A percentile compares a stretch with the other conserved stretches of the same genome.
Evolutionary conservation across 2,329 filamentous ascomycete genomes (phyloP).

Genomic region (Hypoxylon sp.): DNA sequence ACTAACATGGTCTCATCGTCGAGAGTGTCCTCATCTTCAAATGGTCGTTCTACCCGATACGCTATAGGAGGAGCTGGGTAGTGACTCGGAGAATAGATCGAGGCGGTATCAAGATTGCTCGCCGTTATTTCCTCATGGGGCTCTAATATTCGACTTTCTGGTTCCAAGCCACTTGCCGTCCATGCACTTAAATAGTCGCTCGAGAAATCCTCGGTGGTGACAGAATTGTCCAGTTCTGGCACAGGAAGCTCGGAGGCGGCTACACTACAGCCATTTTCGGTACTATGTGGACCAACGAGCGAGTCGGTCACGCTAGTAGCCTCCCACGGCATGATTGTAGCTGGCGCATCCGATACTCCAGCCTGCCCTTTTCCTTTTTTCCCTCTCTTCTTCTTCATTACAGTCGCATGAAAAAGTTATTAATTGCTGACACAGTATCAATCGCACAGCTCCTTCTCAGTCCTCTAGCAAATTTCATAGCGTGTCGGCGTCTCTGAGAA

Average conservation of each 20-base stretch:
- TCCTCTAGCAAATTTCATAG: conserved; percentile 43
- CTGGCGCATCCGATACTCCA: conserved; percentile 31
- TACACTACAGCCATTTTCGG: conserved; percentile 35
- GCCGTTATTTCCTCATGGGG: conserved; percentile 44
- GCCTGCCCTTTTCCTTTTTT: conserved; percentile 32
- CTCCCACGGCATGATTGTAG: conserved; percentile 47
- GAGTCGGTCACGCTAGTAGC: conserved; percentile 46
- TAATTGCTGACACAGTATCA: conserved; percentile 39
- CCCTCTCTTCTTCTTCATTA: conserved; percentile 40
- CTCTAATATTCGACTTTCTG: conserved; percentile 40
- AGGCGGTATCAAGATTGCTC: conserved; percentile 56
- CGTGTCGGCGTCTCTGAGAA: conserved; percentile 40
- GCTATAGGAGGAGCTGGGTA: conserved; percentile 56
- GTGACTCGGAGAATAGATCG: conserved; percentile 59
- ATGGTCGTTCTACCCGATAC: conserved; percentile 51
- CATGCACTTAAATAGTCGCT: conserved; percentile 51
- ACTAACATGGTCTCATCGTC: conserved; percentile 59
- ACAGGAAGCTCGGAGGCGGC: conserved; percentile 45
- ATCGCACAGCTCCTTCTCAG: conserved; percentile 36
- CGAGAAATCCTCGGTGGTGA: conserved; percentile 51
- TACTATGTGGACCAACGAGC: conserved; percentile 44
- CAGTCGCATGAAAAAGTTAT: conserved; percentile 32
- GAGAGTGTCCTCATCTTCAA: conserved; percentile 31
- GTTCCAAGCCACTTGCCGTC: conserved; percentile 46
- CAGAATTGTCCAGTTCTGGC: conserved; percentile 49